Evolutionary conservation across 345 rosid genomes (phyloP).

Genomic region (Citrus glauca): DNA sequence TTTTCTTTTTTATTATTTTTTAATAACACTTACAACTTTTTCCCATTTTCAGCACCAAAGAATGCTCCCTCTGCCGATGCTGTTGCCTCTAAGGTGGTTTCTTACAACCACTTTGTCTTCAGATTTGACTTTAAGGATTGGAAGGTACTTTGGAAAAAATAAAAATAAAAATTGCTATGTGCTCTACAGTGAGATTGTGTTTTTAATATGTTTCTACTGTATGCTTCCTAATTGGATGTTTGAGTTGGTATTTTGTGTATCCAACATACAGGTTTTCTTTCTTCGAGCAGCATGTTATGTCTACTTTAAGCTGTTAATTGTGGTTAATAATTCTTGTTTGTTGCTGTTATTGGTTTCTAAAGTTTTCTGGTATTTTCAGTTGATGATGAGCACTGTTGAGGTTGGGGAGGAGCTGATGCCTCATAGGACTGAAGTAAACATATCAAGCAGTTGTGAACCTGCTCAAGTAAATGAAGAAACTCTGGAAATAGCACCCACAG

Average conservation of each 20-base stretch:
- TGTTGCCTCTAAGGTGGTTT: slow-evolving; percentile 30
- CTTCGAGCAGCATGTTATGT: background rate
- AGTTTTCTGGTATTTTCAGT: slow-evolving; percentile 20
- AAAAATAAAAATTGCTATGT: background rate
- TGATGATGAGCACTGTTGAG: slow-evolving; percentile 25
- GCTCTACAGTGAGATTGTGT: no score
- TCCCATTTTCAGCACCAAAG: slow-evolving; percentile 28
- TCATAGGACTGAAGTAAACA: slow-evolving; percentile 11
- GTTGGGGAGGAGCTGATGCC: slow-evolving; percentile 43
- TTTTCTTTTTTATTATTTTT: background rate
- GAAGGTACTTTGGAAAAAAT: slow-evolving; percentile 24
- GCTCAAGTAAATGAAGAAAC: slow-evolving; percentile 1
- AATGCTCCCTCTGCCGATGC: slow-evolving; percentile 38
- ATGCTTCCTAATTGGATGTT: background rate
- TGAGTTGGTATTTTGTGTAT: background rate
- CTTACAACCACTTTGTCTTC: slow-evolving; percentile 40
- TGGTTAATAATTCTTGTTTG: background rate
- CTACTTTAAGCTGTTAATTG: background rate
- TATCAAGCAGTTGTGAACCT: background rate
- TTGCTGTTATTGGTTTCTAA: background rate
- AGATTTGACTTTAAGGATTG: slow-evolving; percentile 46
- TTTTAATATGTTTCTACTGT: background rate
- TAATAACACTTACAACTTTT: background rate
- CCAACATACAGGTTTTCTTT: background rate
- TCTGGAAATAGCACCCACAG: slow-evolving; percentile 5